Evolutionary conservation across 352 stramenopile species (phyloP).

Genomic region (Pythium periplocum): DNA sequence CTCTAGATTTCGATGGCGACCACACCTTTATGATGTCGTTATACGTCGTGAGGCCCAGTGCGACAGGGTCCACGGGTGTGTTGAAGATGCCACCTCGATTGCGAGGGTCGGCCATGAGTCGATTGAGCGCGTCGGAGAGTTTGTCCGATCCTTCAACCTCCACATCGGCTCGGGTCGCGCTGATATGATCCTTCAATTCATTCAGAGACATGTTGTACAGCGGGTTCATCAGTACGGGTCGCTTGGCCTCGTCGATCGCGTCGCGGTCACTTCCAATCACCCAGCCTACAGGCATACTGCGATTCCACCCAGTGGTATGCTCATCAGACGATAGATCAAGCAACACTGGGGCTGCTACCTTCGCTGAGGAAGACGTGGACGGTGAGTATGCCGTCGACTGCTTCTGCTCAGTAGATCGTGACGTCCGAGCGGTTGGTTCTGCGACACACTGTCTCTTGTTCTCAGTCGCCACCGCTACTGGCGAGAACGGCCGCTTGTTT

Average conservation of each 20-base stretch:
- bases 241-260: not conserved
- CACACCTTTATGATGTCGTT: constrained; percentile 47
- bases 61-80: constrained; percentile 61
- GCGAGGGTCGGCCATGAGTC: constrained; percentile 67
- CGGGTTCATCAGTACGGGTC: constrained; percentile 24
- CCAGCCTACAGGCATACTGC: constrained; percentile 49
- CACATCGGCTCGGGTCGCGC: constrained; percentile 56
- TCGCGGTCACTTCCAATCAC: constrained; percentile 4
- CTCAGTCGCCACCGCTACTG: not conserved
- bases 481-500: constrained; percentile 8
- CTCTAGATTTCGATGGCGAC: not conserved
- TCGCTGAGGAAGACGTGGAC: no score
- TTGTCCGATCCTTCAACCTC: constrained; percentile 59
- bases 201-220: constrained; percentile 52
- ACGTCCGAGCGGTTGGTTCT: no score
- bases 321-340: constrained; percentile 10
- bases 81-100: constrained; percentile 79
- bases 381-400: no score
- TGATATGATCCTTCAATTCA: constrained; percentile 61
- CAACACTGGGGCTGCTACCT: not conserved
- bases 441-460: no score
- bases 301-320: constrained; percentile 35
- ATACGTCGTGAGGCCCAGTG: constrained; percentile 69
- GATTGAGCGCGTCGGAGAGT: constrained; percentile 54
- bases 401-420: no score